Evolutionary conservation across 176 grass and related monocot species (phyloP), one percentile per base, ranked within the genome.

Genomic region (Oryza glumipatula): DNA sequence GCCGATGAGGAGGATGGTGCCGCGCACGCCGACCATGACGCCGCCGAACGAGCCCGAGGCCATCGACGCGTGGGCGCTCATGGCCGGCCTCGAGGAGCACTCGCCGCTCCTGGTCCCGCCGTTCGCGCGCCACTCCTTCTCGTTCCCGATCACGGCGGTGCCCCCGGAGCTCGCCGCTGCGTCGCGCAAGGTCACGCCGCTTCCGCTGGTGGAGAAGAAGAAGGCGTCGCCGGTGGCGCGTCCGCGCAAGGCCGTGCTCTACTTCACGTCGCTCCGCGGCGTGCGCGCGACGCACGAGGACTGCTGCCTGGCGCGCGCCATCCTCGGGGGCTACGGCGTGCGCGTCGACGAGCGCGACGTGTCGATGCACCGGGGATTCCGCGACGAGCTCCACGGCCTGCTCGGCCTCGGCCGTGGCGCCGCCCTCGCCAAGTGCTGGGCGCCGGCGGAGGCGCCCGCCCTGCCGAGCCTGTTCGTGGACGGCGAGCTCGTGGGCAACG

Each of bases 251-350:
- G 93, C 92, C 71, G 88, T 99, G 77, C 58, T 99, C 69, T 99
- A 99, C 87, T 96, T 99, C 90, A 99, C 96, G 17, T 91, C 91
- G 74, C 86, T 99, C 30, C 91, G 96, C 17, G 96, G 93, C 23
- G 93, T 99, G 39, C 90, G 96, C 49, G 76, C 89, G 52, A 96
- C 96, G 24, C 81, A 94, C 77, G 96, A 99, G 76, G 93, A 91
- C 77, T 99, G 94, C 82, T 83, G 76, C 87, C 54, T 89, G 4
- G 91, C 92, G 39, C 90, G 93, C 30, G 65, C 78, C 77, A 92
- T 99, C 49, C 82, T 99, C 43, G 91, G 86, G 74, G 94, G 89
- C 3, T 99, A 94, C 85, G 84, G 79, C 65, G 84, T 96, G 69
- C 77, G 78, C 43, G 14, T 99, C 70, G 96, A 99, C 87, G 96